A percentile compares a stretch with the other conserved stretches of the same genome.
Evolutionary conservation across 441 rosid species (phyloP).

Genomic region (Populus hybrid): DNA sequence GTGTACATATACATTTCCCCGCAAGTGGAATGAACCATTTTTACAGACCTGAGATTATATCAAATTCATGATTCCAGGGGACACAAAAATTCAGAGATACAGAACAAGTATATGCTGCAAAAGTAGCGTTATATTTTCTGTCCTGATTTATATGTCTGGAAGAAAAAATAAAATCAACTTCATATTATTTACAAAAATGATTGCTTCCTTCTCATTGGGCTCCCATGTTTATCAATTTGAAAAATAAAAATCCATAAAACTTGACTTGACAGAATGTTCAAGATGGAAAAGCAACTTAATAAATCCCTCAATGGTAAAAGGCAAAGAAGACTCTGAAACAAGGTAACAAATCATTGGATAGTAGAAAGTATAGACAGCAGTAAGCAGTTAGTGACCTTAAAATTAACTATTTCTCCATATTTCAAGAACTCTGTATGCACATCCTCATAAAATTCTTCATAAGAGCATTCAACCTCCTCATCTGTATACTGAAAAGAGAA

Average conservation of each 20-base stretch:
- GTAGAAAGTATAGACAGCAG: constrained; percentile 17
- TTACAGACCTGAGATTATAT: constrained; percentile 61
- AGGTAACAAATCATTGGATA: not conserved
- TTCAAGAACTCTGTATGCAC: constrained; percentile 96
- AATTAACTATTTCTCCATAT: constrained; percentile 90
- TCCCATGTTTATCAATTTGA: not conserved
- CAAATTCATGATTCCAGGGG: constrained; percentile 14
- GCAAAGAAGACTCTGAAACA: not conserved
- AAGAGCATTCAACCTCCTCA: constrained; percentile 78
- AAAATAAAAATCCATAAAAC: not conserved
- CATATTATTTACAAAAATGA: not conserved
- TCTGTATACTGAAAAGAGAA: constrained; percentile 69
- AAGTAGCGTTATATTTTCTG: not conserved
- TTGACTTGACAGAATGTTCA: not conserved
- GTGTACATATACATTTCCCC: constrained; percentile 89
- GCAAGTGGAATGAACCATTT: constrained; percentile 86
- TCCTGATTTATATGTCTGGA: not conserved
- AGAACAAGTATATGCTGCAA: not conserved
- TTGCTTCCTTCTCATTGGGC: not conserved
- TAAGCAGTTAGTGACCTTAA: constrained; percentile 57
- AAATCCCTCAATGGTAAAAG: not conserved
- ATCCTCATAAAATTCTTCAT: constrained; percentile 96
- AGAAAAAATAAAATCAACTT: not conserved
- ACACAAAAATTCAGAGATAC: constrained; percentile 8
- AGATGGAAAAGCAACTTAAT: constrained; percentile 4